Evolutionary conservation across 2,329 filamentous ascomycete species (phyloP), one percentile per base, ranked within the genome.

Genomic region (Knoxdaviesia proteae): DNA sequence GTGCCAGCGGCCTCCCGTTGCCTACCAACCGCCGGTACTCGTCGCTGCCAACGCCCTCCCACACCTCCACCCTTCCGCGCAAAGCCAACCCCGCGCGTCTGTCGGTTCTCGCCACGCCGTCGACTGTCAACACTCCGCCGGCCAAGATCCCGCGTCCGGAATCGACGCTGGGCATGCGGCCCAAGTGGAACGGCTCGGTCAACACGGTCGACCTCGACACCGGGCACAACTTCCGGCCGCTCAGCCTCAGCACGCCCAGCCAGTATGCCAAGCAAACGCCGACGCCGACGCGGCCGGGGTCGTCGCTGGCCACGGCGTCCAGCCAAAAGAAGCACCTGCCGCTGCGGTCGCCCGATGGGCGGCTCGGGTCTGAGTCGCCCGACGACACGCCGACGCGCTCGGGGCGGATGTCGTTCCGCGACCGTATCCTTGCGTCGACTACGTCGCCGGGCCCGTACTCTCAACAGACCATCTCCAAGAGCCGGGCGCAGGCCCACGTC

Each of bases 101-200:
- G 37, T 71, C 70, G 3, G 65, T 61, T 6, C 55, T 67, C 33
- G 57, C 62, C 20, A 56, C 62, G 29, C 67, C 72, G 6, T 62
- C 65, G 7, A 73, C 71, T 0, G 67, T 70, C 5, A 68, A 60
- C 4, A 64, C 48, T 51, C 55, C 45, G 51, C 61, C 58, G 49
- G 58, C 51, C 40, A 56, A 51, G 44, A 52, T 61, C 40, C 55
- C 66, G 43, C 62, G 67, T 41, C 61, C 69, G 44, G 53, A 61
- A 36, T 61, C 65, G 2, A 63, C 63, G 7, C 49, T 65, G 34
- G 55, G 69, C 45, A 64, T 70, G 44, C 74, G 79, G 41, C 83
- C 83, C 4, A 69, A 75, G 45, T 90, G 83, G 83, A 88, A 77
- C 53, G 54, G 52, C 7, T 80, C 76, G 32, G 72, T 75, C 5